Conservation (phyloP, 2,329 filamentous ascomycete genomes). For the Metarhizium album region DNA sequence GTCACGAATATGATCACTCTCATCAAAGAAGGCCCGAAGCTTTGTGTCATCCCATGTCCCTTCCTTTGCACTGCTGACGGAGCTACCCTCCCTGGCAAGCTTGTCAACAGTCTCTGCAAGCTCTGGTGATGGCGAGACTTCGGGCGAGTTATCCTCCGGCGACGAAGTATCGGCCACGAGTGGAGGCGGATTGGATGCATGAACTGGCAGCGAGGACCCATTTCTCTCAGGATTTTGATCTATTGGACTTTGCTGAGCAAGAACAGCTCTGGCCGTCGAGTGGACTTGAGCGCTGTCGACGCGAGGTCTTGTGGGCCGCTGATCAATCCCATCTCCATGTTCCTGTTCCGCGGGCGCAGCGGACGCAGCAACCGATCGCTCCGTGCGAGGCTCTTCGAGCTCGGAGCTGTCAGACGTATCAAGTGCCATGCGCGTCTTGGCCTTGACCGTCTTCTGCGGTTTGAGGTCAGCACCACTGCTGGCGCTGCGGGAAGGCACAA, state of each 20-base stretch:
- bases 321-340: constrained; percentile 3
- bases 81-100: constrained; percentile 24
- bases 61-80: constrained; percentile 22
- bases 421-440: constrained; percentile 53
- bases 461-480: constrained; percentile 35
- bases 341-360: background rate
- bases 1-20: constrained; percentile 79
- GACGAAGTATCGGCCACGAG: constrained; percentile 63
- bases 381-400: constrained; percentile 27
- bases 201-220: constrained; percentile 14
- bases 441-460: constrained; percentile 36
- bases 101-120: constrained; percentile 37
- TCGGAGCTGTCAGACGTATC: constrained; percentile 59
- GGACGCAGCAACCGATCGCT: constrained; percentile 11
- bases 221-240: constrained; percentile 13
- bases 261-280: constrained; percentile 16
- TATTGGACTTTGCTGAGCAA: constrained; percentile 3
- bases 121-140: constrained; percentile 55
- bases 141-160: constrained; percentile 53
- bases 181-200: constrained; percentile 46
- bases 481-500: constrained; percentile 12
- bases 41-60: constrained; percentile 77
- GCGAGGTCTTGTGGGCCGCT: background rate
- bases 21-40: constrained; percentile 82
- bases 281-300: constrained; percentile 16